Base-by-base conservation (phyloP, 31 red algal genomes). In the Endocladia muricata region DNA sequence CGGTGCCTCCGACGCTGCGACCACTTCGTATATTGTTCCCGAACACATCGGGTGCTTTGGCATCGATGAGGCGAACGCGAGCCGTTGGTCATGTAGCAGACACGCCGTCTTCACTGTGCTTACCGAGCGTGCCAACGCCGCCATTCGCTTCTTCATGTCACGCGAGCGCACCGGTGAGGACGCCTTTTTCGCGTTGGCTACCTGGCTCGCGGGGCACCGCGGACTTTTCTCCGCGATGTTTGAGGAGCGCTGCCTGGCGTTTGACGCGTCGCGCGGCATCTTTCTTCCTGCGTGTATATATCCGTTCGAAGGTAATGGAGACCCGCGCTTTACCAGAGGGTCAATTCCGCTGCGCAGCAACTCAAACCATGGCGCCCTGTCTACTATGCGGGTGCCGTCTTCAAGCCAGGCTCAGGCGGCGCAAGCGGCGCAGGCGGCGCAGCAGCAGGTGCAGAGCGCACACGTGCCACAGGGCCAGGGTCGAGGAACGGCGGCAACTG, bases 261-360 rank as follows among this genome's bases (percentile, higher is more conserved):
- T 89, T 61, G 85, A 89, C 52, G 73, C 85, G 0, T 79, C 85
- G 2, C 26, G 85, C 2, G 85, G 85, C 21, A 89, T 89, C 8
- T 89, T 81, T 68, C 58, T 89, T 37, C 85, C 85, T 1, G 51
- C 85, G 26, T 89, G 85, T 34, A 60, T 89, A n/a, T 61, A 76
- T 68, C 57, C 85, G n/a, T 89, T 87, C 41, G 73, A 78, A 19
- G 73, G 64, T 1, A 59, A 48, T 19, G 73, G 64, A 0, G 41
- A 37, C 33, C 55, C 74, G 7, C 58, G 83, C 9, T 87, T 87
- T 39, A 77, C 83, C 5, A 61, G 83, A 1, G 83, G 83, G 2
- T 77, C 61, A n/a, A 87, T 87, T 43, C 83, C 83, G 3, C 41
- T 87, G 42, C 23, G 77, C 4, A 57, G 40, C 26, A 61, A 13